Evolutionary conservation across 306 rosid species (phyloP), one percentile per base, ranked within the genome.

Genomic region (Senna tora): DNA sequence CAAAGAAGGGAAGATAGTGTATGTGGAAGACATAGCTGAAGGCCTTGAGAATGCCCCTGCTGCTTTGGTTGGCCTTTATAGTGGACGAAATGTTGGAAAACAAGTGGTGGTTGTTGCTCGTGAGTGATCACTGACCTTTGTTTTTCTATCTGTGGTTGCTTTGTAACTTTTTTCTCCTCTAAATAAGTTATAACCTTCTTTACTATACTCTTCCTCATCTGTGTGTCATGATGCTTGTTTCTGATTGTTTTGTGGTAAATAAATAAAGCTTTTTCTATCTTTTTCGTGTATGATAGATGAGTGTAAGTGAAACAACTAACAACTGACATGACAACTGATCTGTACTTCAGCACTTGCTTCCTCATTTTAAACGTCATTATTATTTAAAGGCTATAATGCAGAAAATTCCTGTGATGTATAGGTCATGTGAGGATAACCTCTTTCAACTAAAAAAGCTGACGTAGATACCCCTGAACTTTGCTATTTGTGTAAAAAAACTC

Each of bases 31-130:
- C 4, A 64, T 21, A 41, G 69, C 32, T 41, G 36, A 39, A 64
- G 53, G 69, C 52, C 52, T 64, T 42, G 69, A 64, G 36, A 64
- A 64, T 10, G 69, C 36, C 17, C 53, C 69, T 39, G 20, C 69
- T 20, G 53, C 69, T 12, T 42, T 64, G 53, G 38, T 41, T 21
- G 69, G 69, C 34, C 69, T 42, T 13, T 64, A 3, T 42, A 64
- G 52, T 64, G 69, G 69, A 20, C 53, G 66, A 28, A 60, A 60
- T 47, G n/a, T 72, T 15, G 66, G 39, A 39, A 54, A 71, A 56
- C 39, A 32, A 12, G 41, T 32, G 22, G 36, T 54, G 1, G 39
- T 75, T 68, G 53, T 72, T 59, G 53, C 75, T 43, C 52, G 28
- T n/a, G 61, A 55, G 22, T 43, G 21, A 28, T 13, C 5, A 4